Evolutionary conservation across 2,329 filamentous ascomycete species (phyloP).

Genomic region (Diaporthe destruens): DNA sequence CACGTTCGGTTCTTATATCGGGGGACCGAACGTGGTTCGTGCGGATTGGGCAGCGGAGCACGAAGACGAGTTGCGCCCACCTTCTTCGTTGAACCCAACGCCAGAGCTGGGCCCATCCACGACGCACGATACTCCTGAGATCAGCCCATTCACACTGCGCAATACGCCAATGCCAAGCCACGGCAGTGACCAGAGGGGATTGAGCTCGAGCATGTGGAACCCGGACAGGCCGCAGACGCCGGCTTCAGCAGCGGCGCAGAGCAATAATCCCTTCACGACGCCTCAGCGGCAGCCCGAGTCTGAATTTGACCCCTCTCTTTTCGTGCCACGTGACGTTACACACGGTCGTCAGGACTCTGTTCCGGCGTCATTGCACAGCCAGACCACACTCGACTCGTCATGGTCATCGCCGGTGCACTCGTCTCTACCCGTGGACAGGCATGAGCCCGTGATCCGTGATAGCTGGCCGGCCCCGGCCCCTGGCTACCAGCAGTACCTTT

Average conservation of each 20-base stretch:
- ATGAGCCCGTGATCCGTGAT: constrained; percentile 51
- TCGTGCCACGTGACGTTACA: constrained; percentile 50
- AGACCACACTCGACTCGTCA: constrained; percentile 52
- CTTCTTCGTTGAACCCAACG: constrained; percentile 34
- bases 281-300: constrained; percentile 43
- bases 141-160: constrained; percentile 43
- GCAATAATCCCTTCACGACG: constrained; percentile 19
- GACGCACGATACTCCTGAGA: constrained; percentile 40
- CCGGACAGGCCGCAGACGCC: constrained; percentile 45
- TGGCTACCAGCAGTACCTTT: constrained; percentile 36
- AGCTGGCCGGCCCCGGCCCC: constrained; percentile 47
- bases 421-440: constrained; percentile 45
- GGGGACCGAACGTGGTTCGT: constrained; percentile 35
- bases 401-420: constrained; percentile 50
- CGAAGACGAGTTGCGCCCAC: constrained; percentile 34
- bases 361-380: constrained; percentile 52
- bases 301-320: constrained; percentile 42
- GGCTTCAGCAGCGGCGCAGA: constrained; percentile 29
- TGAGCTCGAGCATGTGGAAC: constrained; percentile 49
- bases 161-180: constrained; percentile 27
- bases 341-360: constrained; percentile 49
- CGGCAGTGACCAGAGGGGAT: constrained; percentile 43
- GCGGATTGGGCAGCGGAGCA: constrained; percentile 39
- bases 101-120: constrained; percentile 41
- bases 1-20: constrained; percentile 35